Percentiles rank a stretch among this genome's conserved stretches.
These are phyloP conservation scores for Pugionium dolabratum DNA, from an alignment of 345 rosid genomes.

Conservation along the genomic window DNA sequence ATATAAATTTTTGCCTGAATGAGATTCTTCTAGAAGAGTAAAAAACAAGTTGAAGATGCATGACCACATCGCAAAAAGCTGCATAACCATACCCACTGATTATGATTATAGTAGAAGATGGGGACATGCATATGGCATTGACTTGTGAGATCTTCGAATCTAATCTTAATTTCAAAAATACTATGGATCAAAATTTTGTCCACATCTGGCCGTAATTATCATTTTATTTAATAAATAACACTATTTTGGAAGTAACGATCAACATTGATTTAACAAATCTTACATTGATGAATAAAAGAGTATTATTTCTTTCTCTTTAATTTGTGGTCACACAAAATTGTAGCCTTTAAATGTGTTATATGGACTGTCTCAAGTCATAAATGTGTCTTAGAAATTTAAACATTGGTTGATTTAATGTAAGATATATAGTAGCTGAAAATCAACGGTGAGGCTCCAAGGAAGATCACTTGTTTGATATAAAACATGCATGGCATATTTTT, in stretches of 20 bases:
- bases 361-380: slow-evolving; percentile 28
- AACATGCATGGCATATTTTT: background rate
- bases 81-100: slow-evolving; percentile 35
- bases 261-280: slow-evolving; percentile 14
- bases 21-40: background rate
- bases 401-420: slow-evolving; percentile 14
- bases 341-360: slow-evolving; percentile 10
- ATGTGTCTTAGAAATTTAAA: slow-evolving; percentile 25
- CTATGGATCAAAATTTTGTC: slow-evolving; percentile 42
- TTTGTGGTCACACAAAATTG: slow-evolving; percentile 24
- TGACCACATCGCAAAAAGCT: slow-evolving; percentile 32
- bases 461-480: slow-evolving; percentile 8
- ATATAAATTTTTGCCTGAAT: slow-evolving; percentile 2
- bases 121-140: slow-evolving; percentile 38
- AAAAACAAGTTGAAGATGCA: slow-evolving; percentile 21
- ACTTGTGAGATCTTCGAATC: slow-evolving; percentile 49
- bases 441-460: slow-evolving; percentile 9
- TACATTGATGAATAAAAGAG: slow-evolving; percentile 1
- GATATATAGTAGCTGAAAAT: slow-evolving; percentile 12
- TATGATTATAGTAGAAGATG: slow-evolving; percentile 26
- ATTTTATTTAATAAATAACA: background rate
- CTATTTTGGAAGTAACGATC: slow-evolving; percentile 12
- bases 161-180: slow-evolving; percentile 41
- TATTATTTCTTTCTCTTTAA: slow-evolving; percentile 11
- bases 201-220: slow-evolving; percentile 16